These are phyloP conservation scores for Acanthamoeba castellanii DNA, from an alignment of 208 protist species.

Conservation along the genomic window DNA sequence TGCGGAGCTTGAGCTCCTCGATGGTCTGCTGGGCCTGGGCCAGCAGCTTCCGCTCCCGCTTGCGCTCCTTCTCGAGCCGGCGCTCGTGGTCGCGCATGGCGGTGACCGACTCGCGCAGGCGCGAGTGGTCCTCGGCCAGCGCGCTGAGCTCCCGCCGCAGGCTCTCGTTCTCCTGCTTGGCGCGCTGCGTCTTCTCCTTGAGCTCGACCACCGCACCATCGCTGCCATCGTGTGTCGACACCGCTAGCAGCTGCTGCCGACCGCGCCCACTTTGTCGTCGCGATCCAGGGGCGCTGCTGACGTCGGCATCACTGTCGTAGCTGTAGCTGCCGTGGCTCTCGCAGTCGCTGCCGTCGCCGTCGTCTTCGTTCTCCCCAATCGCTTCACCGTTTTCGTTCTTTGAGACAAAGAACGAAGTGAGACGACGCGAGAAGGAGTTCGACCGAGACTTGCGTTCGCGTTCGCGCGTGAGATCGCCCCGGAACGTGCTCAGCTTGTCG, in stretches of 20 bases:
- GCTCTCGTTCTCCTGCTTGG: slow-evolving; percentile 27
- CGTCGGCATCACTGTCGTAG: not conserved
- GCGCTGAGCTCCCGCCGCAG: slow-evolving; percentile 16
- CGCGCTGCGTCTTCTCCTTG: not conserved
- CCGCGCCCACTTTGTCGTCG: not conserved
- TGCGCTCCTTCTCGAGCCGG: slow-evolving; percentile 41
- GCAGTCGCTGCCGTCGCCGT: not conserved
- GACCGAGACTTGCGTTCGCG: not conserved
- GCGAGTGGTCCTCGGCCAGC: slow-evolving; percentile 12
- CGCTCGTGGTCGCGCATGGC: slow-evolving; percentile 64
- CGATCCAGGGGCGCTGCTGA: slow-evolving; percentile 8
- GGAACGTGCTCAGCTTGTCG: not conserved
- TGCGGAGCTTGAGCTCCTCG: slow-evolving; percentile 55
- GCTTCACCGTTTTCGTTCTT: slow-evolving; percentile 47
- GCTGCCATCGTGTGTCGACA: not conserved
- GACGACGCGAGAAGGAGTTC: slow-evolving; percentile 13
- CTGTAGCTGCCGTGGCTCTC: not conserved
- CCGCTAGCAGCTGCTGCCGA: not conserved
- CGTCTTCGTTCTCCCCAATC: not conserved
- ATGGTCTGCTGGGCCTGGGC: slow-evolving; percentile 50
- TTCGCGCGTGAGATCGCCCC: not conserved
- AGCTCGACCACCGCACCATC: not conserved
- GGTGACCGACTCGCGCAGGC: not conserved
- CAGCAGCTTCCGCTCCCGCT: slow-evolving; percentile 60
- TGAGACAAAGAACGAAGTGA: slow-evolving; percentile 27